phyloP scores from a whole-genome alignment of 805 yeast genomes.

The Sugiyamaella valdiviana region DNA sequence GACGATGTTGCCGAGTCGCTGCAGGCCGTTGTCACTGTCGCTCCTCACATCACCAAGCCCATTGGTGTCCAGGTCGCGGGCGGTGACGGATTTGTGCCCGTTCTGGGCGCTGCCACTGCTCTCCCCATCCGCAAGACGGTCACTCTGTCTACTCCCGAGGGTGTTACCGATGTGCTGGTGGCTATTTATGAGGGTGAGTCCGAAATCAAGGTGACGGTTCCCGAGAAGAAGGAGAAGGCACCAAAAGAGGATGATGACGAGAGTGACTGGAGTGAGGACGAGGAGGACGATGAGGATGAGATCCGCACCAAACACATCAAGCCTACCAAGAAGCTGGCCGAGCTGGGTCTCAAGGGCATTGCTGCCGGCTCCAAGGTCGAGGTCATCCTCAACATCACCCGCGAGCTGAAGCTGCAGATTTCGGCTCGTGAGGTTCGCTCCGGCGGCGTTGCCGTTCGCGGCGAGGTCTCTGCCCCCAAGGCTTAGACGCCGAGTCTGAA shows the following conservation, averaged over 20 bases:
- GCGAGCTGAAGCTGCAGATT: conserved; percentile 58
- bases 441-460: conserved; percentile 24
- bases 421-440: conserved; percentile 39
- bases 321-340: conserved; percentile 70
- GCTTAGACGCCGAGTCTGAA: too few species aligned
- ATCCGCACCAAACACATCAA: conserved; percentile 66
- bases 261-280: conserved; percentile 44
- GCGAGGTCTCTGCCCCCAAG: conserved; percentile 12
- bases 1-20: conserved; percentile 79
- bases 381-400: conserved; percentile 55
- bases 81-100: conserved; percentile 58
- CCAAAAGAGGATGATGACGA: conserved; percentile 44
- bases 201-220: conserved; percentile 70
- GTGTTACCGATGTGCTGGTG: conserved; percentile 54
- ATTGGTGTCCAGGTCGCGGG: conserved; percentile 75
- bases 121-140: conserved; percentile 80
- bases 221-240: conserved; percentile 56
- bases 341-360: conserved; percentile 66
- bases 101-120: conserved; percentile 78
- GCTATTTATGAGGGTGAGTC: conserved; percentile 82
- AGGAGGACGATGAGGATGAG: conserved; percentile 88
- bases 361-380: conserved; percentile 59
- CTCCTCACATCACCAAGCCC: conserved; percentile 78
- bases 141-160: conserved; percentile 54
- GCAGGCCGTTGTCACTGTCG: conserved; percentile 78